Evolutionary conservation across 1,284 basidiomycete species (phyloP), one percentile per base, ranked within the genome.

Genomic region (Irpex rosettiformis): DNA sequence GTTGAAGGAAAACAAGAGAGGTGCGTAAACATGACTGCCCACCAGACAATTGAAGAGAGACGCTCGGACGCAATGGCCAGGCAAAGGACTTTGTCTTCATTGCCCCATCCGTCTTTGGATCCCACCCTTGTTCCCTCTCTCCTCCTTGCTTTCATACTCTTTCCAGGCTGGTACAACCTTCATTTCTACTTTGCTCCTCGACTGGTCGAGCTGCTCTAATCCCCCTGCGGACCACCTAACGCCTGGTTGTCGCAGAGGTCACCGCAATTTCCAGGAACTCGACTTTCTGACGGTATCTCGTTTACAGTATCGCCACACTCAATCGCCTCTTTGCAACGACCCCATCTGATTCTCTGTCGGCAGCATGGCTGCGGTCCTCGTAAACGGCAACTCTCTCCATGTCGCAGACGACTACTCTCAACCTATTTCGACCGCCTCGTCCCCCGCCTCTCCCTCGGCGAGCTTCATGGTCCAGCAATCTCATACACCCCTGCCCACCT

Each of bases 401-500:
- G 66, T 71, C 56, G 62, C 71, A 52, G 73, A 74, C 51, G 66
- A 72, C 49, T 69, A 75, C 56, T 72, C 73, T 25, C 76, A 76
- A 59, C 67, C 75, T 60, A 57, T 74, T 61, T 74, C 75, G 59
- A 78, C 79, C 57, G 75, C 82, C 1, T 75, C 81, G 11, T 83
- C 84, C 3, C 84, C 84, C 5, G 76, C 79, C 7, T 81, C 83
- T 3, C 79, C 82, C 13, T 73, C 73, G 4, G 69, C 77, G 16
- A 73, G 77, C 51, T 75, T 77, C 66, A 67, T 73, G 52, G 65
- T 64, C 27, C 74, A 79, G 57, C 74, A 74, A 8, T 40, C 61
- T 13, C 65, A 66, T 56, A 56, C 56, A 37, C 18, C 64, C 48
- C 58, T 69, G 56, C 54, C 72, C 28, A 47, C 69, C 30, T 64